Percentiles rank a stretch among this genome's conserved stretches.
Evolutionary conservation across 768 basidiomycete genomes (phyloP).

Genomic region (Leccinum incarnatum): DNA sequence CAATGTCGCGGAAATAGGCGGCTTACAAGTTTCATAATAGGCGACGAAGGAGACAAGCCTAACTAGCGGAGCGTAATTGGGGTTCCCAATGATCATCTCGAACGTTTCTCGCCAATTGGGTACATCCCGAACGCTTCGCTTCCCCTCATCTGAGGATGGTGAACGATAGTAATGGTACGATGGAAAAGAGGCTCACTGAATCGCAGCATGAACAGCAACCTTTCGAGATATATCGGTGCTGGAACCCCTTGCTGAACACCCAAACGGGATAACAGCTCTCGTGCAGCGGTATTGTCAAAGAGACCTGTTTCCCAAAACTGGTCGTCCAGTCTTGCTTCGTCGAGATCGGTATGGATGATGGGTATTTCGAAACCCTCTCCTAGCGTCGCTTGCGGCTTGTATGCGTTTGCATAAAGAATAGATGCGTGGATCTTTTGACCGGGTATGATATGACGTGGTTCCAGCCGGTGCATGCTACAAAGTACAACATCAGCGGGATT

Average conservation of each 20-base stretch:
- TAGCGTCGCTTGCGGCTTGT: neutral
- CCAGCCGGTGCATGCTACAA: neutral
- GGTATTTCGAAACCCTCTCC: neutral
- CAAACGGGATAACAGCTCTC: neutral
- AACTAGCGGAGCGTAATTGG: neutral
- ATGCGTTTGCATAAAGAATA: neutral
- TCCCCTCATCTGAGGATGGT: neutral
- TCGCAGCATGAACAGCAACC: neutral
- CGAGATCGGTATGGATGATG: neutral
- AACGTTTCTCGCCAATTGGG: neutral
- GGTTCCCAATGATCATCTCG: neutral
- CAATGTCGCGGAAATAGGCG: neutral
- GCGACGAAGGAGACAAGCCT: neutral
- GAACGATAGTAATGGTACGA: neutral
- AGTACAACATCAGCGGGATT: neutral
- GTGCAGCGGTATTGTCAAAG: slow-evolving; percentile 8
- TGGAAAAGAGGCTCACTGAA: neutral
- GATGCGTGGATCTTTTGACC: neutral
- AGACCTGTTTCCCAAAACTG: slow-evolving; percentile 12
- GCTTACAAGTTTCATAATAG: neutral
- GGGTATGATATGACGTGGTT: slow-evolving; percentile 11
- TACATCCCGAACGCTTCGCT: neutral
- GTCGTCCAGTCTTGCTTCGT: neutral
- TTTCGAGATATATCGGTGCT: neutral
- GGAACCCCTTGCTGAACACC: neutral